phyloP scores from a whole-genome alignment of 805 yeast genomes.

The Jamesozyma spencerorum region DNA sequence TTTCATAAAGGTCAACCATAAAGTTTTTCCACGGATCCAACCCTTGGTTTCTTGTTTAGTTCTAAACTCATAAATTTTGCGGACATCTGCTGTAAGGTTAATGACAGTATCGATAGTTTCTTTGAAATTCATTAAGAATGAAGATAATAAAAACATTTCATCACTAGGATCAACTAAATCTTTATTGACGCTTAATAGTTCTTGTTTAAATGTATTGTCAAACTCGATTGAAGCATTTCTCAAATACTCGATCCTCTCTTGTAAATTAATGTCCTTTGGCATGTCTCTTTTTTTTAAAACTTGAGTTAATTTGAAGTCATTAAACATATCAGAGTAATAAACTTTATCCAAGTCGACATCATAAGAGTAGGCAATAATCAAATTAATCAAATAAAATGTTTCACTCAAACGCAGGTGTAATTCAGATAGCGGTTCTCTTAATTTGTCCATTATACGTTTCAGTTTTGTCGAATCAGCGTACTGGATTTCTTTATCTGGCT shows the following conservation, averaged over 20 bases:
- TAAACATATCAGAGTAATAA: slow-evolving; percentile 12
- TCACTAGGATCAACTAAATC: slow-evolving; percentile 37
- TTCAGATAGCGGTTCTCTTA: slow-evolving; percentile 27
- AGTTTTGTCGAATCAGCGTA: slow-evolving; percentile 31
- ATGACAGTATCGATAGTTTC: slow-evolving; percentile 31
- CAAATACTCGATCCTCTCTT: slow-evolving; percentile 17
- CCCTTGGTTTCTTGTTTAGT: slow-evolving; percentile 29
- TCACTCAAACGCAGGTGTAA: slow-evolving; percentile 31
- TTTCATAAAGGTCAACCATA: slow-evolving; percentile 38
- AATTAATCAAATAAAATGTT: slow-evolving; percentile 28
- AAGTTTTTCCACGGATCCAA: slow-evolving; percentile 28
- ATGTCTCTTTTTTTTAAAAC: slow-evolving; percentile 13
- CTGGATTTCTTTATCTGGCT: slow-evolving; percentile 29
- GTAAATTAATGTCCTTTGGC: slow-evolving; percentile 22
- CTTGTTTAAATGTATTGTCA: slow-evolving; percentile 30
- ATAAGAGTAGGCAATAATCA: slow-evolving; percentile 32
- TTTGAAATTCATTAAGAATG: slow-evolving; percentile 40
- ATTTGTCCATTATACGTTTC: slow-evolving; percentile 23
- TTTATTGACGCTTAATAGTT: slow-evolving; percentile 18
- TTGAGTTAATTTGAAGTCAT: slow-evolving; percentile 7
- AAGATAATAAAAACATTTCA: slow-evolving; percentile 41
- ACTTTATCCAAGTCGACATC: slow-evolving; percentile 31
- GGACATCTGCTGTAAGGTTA: slow-evolving; percentile 27
- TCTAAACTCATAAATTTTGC: slow-evolving; percentile 27
- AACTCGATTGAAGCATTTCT: slow-evolving; percentile 29